Evolutionary conservation across 768 basidiomycete species (phyloP).

Genomic region (Suillus paluster): DNA sequence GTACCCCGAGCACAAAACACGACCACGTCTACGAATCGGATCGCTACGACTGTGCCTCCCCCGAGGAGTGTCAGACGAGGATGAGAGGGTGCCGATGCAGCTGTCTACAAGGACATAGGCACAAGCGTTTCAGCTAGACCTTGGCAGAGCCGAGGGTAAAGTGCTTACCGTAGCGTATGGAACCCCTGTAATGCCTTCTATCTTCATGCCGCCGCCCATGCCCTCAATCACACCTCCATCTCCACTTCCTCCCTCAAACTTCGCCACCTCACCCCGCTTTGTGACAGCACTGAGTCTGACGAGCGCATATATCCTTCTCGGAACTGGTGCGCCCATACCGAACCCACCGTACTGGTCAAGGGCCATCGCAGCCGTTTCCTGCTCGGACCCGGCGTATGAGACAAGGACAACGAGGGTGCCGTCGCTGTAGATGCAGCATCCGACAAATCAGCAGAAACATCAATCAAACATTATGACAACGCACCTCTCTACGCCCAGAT

Average conservation of each 20-base stretch:
- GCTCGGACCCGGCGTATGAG: conserved; percentile 62
- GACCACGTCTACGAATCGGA: conserved; percentile 80
- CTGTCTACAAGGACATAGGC: conserved; percentile 49
- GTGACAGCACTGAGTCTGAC: conserved; percentile 45
- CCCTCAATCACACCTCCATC: conserved; percentile 10
- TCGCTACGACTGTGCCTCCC: conserved; percentile 60
- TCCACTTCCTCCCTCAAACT: conserved; percentile 30
- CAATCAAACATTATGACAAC: conserved; percentile 16
- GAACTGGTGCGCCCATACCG: conserved; percentile 39
- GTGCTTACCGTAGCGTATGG: conserved; percentile 72
- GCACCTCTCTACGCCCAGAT: conserved; percentile 65
- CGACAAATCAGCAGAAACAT: conserved; percentile 8
- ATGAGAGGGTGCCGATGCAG: conserved; percentile 70
- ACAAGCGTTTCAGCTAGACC: background rate
- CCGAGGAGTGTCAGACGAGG: conserved; percentile 65
- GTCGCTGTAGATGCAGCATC: conserved; percentile 36
- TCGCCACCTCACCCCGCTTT: conserved; percentile 24
- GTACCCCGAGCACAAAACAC: conserved; percentile 71
- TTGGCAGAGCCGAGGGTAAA: background rate
- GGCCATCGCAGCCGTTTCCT: conserved; percentile 38
- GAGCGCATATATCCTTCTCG: conserved; percentile 70
- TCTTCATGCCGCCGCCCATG: conserved; percentile 44
- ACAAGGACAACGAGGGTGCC: conserved; percentile 63
- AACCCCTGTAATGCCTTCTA: conserved; percentile 57
- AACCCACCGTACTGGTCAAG: conserved; percentile 40